Conservation (phyloP, 192 early-diverging fungal genomes). For the Coemansia sp. region DNA sequence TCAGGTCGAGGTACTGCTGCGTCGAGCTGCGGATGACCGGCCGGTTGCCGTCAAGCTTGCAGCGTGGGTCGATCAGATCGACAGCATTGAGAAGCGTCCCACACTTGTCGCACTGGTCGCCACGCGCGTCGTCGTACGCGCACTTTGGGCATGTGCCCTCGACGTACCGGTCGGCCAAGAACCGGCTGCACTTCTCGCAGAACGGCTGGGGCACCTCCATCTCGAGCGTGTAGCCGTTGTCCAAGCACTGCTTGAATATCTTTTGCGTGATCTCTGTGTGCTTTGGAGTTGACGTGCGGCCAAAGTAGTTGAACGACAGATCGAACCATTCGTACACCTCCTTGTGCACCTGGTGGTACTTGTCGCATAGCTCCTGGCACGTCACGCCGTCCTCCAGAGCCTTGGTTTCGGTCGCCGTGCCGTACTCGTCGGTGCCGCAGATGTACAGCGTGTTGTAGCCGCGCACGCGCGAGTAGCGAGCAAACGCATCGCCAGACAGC, state of each 20-base stretch:
- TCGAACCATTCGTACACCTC: slow-evolving; percentile 95
- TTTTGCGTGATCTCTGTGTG: slow-evolving; percentile 95
- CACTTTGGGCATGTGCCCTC: slow-evolving; percentile 96
- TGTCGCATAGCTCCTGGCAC: slow-evolving; percentile 95
- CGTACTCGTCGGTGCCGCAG: slow-evolving; percentile 99
- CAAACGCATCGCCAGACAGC: slow-evolving; percentile 95
- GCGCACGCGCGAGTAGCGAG: slow-evolving; percentile 89
- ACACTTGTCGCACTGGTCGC: slow-evolving; percentile 99
- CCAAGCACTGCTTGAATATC: slow-evolving; percentile 77
- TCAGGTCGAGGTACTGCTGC: slow-evolving; percentile 92
- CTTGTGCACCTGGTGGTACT: slow-evolving; percentile 88
- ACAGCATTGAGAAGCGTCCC: slow-evolving; percentile 88
- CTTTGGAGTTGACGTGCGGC: slow-evolving; percentile 86
- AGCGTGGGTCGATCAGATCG: slow-evolving; percentile 92
- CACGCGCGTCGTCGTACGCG: slow-evolving; percentile 88
- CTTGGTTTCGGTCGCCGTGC: slow-evolving; percentile 99
- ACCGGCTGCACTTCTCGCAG: slow-evolving; percentile 86
- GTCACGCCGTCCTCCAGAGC: slow-evolving; percentile 90
- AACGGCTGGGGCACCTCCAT: slow-evolving; percentile 86
- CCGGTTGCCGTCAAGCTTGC: slow-evolving; percentile 86
- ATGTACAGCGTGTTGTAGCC: slow-evolving; percentile 91
- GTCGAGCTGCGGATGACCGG: slow-evolving; percentile 83
- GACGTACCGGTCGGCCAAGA: slow-evolving; percentile 97
- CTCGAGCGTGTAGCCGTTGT: slow-evolving; percentile 73
- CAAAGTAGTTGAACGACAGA: slow-evolving; percentile 95